Base-by-base conservation (phyloP, 352 stramenopile genomes). In the Pilasporangium apinafurcum region DNA sequence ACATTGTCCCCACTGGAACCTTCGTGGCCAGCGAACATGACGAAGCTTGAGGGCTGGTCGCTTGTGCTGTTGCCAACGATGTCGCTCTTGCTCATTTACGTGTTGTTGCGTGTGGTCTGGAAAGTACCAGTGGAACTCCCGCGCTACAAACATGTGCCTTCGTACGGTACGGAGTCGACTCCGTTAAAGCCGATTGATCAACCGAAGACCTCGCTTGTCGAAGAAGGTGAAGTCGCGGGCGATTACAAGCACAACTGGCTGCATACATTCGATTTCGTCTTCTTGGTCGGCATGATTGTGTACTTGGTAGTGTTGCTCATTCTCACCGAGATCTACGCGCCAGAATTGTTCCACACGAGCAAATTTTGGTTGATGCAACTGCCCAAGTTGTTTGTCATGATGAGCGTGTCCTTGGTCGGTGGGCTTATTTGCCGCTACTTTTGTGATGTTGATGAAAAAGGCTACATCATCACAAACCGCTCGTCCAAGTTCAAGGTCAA, bases 401-500 rank as follows among this genome's bases (percentile, higher is more conserved):
- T 88, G 68, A 27, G 62, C 10, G 75, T 91, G 9, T 87, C 78
- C 14, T 62, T 82, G 2, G 12, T 78, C 14, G 78, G 78, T 14
- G 78, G 78, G 8, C 66, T 88, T 16, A 64, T 91, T 26, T 91
- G 78, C 44, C 72, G 75, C 30, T 56, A 57, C 44, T 88, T 81
- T 44, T 91, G 75, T 32, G 65, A 75, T 34, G 78, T 91, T 1
- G 70, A 91, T 34, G 70, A 86, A 30, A 70, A 71, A 29, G 78
- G 75, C 5, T 91, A 91, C 59, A 82, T 91, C 42, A 81, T 91
- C 54, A 91, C 78, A 21, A 82, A 86, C 53, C 75, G 74, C 51
- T 77, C 59, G 46, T 87, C 74, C 20, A 65, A 44, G 30, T 91
- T 91, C 66, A 91, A 91, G 56, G 78, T 91, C 47, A 91, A 91